Percentiles rank a stretch among this genome's conserved stretches.
phyloP scores from a whole-genome alignment of 2,329 filamentous ascomycete genomes.

The Endothia cerciana region DNA sequence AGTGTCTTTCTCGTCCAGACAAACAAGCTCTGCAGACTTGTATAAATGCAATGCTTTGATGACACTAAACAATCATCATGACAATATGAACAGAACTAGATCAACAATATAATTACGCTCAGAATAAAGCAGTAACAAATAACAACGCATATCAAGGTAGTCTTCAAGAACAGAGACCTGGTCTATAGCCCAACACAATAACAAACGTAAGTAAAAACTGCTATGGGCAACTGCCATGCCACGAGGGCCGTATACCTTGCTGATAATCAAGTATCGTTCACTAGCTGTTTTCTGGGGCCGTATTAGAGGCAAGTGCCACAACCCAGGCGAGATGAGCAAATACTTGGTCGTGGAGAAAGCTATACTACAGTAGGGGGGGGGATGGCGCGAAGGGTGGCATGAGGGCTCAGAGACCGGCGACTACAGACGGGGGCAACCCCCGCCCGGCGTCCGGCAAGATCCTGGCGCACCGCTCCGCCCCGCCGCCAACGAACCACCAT shows the following conservation, averaged over 20 bases:
- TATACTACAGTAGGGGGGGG: neutral
- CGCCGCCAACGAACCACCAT: neutral
- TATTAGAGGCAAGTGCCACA: too few relatives aligned
- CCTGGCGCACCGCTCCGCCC: slow-evolving; percentile 36
- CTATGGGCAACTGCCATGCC: neutral
- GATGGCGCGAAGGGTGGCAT: neutral
- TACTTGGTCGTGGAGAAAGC: slow-evolving; percentile 1
- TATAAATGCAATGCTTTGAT: too few relatives aligned
- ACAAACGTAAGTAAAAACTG: neutral
- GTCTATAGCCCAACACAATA: neutral
- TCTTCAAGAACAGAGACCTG: neutral
- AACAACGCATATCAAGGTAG: neutral
- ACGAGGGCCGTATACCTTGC: neutral
- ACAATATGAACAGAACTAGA: too few relatives aligned
- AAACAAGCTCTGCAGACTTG: too few relatives aligned
- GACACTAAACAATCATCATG: too few relatives aligned
- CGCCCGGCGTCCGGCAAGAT: slow-evolving; percentile 41
- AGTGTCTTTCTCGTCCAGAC: too few relatives aligned
- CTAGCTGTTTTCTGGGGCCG: neutral
- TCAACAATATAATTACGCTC: neutral
- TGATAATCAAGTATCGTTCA: neutral
- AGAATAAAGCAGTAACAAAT: neutral
- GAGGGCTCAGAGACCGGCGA: neutral
- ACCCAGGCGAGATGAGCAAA: too few relatives aligned
- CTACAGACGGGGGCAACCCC: slow-evolving; percentile 27